A percentile compares a stretch with the other conserved stretches of the same genome.
These are phyloP conservation scores for Phialophora chinensis DNA, from an alignment of 2,329 filamentous ascomycete species.

Conservation along the genomic window DNA sequence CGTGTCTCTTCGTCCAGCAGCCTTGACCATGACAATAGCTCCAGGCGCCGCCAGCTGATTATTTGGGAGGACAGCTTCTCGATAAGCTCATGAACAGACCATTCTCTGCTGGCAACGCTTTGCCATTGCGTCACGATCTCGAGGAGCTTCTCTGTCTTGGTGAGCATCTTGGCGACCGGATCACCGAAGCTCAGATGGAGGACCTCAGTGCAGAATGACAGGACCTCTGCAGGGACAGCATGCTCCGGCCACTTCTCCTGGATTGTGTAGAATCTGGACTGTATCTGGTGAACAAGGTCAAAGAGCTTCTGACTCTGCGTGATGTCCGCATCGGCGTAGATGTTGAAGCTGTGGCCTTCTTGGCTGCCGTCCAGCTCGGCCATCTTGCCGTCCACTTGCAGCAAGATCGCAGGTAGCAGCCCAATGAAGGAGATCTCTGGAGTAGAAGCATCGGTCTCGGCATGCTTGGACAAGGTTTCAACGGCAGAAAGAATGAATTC, in stretches of 20 bases:
- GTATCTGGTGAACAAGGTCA: slow-evolving; percentile 70
- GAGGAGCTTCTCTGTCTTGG: slow-evolving; percentile 86
- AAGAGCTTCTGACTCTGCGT: slow-evolving; percentile 76
- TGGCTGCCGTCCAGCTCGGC: slow-evolving; percentile 51
- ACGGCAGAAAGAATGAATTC: slow-evolving; percentile 41
- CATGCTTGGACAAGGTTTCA: slow-evolving; percentile 45
- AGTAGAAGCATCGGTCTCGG: slow-evolving; percentile 34
- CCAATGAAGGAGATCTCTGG: slow-evolving; percentile 28
- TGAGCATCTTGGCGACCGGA: slow-evolving; percentile 83
- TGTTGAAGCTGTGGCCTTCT: slow-evolving; percentile 71
- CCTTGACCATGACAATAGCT: slow-evolving; percentile 89
- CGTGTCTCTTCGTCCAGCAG: slow-evolving; percentile 82
- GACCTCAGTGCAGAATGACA: slow-evolving; percentile 74
- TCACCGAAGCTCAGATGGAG: slow-evolving; percentile 78
- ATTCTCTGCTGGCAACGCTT: slow-evolving; percentile 81
- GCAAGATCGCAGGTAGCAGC: slow-evolving; percentile 69
- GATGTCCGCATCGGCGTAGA: slow-evolving; percentile 84
- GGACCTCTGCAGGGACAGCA: slow-evolving; percentile 80
- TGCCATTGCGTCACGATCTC: slow-evolving; percentile 92
- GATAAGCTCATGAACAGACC: slow-evolving; percentile 72
- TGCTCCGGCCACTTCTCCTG: slow-evolving; percentile 69
- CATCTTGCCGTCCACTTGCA: slow-evolving; percentile 69
- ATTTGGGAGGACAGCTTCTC: slow-evolving; percentile 80
- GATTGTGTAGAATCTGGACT: slow-evolving; percentile 74
- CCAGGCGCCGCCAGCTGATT: slow-evolving; percentile 86